phyloP scores from a whole-genome alignment of 176 grass and related monocot species.

The Stipa capillata region DNA sequence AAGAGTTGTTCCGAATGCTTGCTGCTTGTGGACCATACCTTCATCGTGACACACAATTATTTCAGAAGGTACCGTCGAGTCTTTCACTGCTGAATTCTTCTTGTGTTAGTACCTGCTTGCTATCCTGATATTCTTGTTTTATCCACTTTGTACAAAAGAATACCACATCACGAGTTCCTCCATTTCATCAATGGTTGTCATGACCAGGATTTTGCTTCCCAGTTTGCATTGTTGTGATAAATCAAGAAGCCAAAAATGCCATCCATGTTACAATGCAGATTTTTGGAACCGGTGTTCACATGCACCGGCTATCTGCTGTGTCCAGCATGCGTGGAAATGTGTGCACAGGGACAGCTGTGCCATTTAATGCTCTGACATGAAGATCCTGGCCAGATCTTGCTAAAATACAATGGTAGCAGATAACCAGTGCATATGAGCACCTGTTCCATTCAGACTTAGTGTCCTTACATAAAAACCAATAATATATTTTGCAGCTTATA shows the following conservation, averaged over 20 bases:
- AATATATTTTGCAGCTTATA: background rate
- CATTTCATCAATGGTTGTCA: constrained; percentile 6
- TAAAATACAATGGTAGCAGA: too few species aligned
- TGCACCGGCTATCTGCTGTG: background rate
- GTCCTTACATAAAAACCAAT: background rate
- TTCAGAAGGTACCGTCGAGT: constrained; percentile 72
- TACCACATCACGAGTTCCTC: background rate
- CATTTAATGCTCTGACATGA: background rate
- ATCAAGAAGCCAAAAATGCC: background rate
- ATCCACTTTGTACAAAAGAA: too few species aligned
- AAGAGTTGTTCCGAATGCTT: constrained; percentile 93
- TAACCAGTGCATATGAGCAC: background rate
- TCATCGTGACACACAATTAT: constrained; percentile 69
- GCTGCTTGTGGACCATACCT: constrained; percentile 70
- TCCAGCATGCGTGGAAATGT: background rate
- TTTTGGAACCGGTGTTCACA: background rate
- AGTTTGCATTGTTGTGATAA: background rate
- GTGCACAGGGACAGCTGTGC: background rate
- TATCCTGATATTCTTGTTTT: too few species aligned
- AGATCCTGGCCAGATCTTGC: too few species aligned
- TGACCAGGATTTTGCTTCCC: background rate
- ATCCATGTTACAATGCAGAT: background rate
- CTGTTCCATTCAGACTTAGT: too few species aligned
- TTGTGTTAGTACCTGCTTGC: background rate
- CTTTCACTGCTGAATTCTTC: background rate